Evolutionary conservation across 208 protist genomes (phyloP), one percentile per base, ranked within the genome.

Genomic region (Trypanosoma brucei): DNA sequence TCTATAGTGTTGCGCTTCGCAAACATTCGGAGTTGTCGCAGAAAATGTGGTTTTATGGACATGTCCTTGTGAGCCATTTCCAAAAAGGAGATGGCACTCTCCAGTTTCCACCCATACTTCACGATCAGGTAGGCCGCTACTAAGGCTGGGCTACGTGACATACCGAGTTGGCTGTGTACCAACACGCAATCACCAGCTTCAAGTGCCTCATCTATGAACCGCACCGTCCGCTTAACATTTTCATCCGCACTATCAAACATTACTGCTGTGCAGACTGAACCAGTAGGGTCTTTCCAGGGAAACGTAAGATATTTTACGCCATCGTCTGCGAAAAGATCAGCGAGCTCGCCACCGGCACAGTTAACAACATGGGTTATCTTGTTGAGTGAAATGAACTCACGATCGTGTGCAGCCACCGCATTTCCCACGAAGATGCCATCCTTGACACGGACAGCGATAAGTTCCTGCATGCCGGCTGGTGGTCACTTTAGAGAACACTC

Each of bases 371-470:
- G 89, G 11, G 84, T 93, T 57, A 97, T 92, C 64, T 97, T 97
- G 66, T 97, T 97, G 74, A 95, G 88, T 8, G 67, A 67, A 36
- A 97, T 70, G 62, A 97, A 95, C 37, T 95, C 88, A 50, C 85
- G 79, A 52, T 97, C 91, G 53, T 88, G 83, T 8, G 86, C 83
- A 8, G 84, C 86, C 33, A 79, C 76, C 8, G 78, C 67, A 67
- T 97, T 97, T 49, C 92, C 92, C 3, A 84, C 86, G 70, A 97
- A 97, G 67, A 97, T 87, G 40, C 92, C 92, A 74, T 97, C 92
- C 62, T 95, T 96, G 54, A 97, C 87, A 14, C 89, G 76, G 35
- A 96, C 85, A 11, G 92, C 92, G 65, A 95, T 81, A 34, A 94
- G 72, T 4, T 94, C 83, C 54, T 81, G 69, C 59, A 81, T 77